Base-by-base conservation (phyloP, 106 monocot species). In the Allium sativum region DNA sequence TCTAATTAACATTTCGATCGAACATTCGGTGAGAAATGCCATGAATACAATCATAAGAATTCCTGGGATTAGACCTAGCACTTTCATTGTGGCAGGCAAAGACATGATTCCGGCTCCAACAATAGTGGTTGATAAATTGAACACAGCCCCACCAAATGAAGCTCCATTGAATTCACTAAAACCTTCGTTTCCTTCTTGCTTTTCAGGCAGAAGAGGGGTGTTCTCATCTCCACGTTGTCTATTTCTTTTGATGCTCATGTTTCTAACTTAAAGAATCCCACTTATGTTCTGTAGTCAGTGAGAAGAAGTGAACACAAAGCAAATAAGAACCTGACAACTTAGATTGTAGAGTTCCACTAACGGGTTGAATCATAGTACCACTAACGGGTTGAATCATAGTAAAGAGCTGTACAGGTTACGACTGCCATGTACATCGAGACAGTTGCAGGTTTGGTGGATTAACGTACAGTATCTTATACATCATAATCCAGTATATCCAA, bases 41-140 rank as follows among this genome's bases (percentile, higher is more conserved):
- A 86, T 53, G 20, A 82, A 75, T 5, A 76, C 45, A 14, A 86
- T 82, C 73, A 82, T 68, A 47, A 65, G 43, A 12, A 86, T 67
- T 15, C 82, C 86, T 0, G 86, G 86, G 7, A 86, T 22, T 14
- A 86, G 48, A 14, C 86, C 86, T 62, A 86, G 22, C 15, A 82
- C 70, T 42, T 79, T 82, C 82, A 86, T 86, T 40, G 82, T 86
- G 62, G 75, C 79, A 3, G 86, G 86, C 8, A 86, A 72, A 15
- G 86, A 68, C 86, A 86, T 86, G 57, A 86, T 86, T 42, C 86
- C 86, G 8, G 86, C 86, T 55, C 86, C 86, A 15, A 86, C 73
- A 18, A 82, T 76, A 15, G 76, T 82, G 7, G 86, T 86, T 7
- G 86, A 86, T 10, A 86, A 68, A 73, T 86, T 82, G 56, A 86